Evolutionary conservation across 139 green algal species (phyloP), one percentile per base, ranked within the genome.

Genomic region (Tetradesmus lagerheimii): DNA sequence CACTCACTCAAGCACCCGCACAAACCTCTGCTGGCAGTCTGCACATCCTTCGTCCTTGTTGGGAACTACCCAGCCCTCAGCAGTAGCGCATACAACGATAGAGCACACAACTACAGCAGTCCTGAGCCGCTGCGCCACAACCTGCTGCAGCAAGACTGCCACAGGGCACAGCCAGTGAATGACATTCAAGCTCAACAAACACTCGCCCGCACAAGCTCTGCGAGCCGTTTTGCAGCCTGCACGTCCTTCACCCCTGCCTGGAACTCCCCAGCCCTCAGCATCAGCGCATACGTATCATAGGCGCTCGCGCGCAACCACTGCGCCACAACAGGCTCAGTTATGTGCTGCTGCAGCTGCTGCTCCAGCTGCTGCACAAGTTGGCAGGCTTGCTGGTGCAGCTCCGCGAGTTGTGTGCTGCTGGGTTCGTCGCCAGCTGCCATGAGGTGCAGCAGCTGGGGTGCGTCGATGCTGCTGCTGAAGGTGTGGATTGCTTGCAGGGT

Each of bases 201-300:
- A 62, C 78, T 74, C n/a, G 78, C 81, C 81, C 35, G 53, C 16
- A 87, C 81, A 4, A 87, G 31, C 23, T 87, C 81, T 25, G 81
- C 81, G 53, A 87, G 81, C 6, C 20, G 31, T n/a, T 87, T 62
- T 77, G 81, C 81, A 29, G 53, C 81, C 74, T 50, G 18, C 38
- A 77, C n/a, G 27, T 87, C 81, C 64, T 39, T 87, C 12, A 53
- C 34, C 1, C 53, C 53, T 0, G 81, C 29, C 81, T 78, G 9
- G 6, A 53, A 87, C 34, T 87, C 81, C 23, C 34, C 31, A 25
- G 64, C 1, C 43, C 53, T 31, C 50, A 87, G 37, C 53, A 77
- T 47, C n/a, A 87, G 31, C 5, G 81, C 81, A 87, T 78, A 77
- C 16, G 83, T 80, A 12, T 38, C 35, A 31, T 80, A 80, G 0